Conservation (phyloP, 164 flowering plant species). For the grape (Vitis vinifera) region ASM3070453v1 NC_081810.1:23323001-23323500, state of each 20-base stretch:
- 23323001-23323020: conserved; percentile 7
- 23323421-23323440: no score
- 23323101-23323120: background rate
- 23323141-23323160: background rate
- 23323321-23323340: no score
- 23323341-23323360: no score
- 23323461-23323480: no score
- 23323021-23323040: background rate
- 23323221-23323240: conserved; percentile 1
- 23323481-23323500: no score
- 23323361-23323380: no score
- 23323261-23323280: no score
- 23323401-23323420: no score
- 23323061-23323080: conserved; percentile 2
- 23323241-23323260: conserved; percentile 13
- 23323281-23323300: no score
- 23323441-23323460: no score
- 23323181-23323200: background rate
- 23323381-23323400: no score
- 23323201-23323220: background rate
- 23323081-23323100: background rate
- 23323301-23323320: no score
- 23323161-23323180: background rate
- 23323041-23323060: background rate
- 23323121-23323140: background rate